Evolutionary conservation across 257 asterid genomes (phyloP).

Genomic region (Solanum etuberosum): DNA sequence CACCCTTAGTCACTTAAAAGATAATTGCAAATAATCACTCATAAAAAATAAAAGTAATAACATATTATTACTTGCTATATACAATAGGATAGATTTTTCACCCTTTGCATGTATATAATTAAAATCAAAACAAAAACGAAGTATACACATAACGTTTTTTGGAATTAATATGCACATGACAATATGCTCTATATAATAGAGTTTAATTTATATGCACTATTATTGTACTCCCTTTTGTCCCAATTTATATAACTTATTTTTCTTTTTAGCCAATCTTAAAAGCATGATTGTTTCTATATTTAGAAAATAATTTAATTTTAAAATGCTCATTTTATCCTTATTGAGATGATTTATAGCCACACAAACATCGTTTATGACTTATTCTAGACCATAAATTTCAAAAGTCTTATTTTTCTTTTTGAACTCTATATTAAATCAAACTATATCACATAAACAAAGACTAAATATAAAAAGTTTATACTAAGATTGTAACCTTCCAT

Average conservation of each 20-base stretch:
- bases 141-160: neutral
- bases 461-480: neutral
- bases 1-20: neutral
- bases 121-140: neutral
- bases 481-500: neutral
- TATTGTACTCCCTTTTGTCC: neutral
- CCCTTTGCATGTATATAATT: neutral
- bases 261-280: too few relatives aligned
- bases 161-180: neutral
- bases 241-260: too few relatives aligned
- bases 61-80: neutral
- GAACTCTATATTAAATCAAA: too few relatives aligned
- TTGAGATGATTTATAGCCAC: too few relatives aligned
- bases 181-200: neutral
- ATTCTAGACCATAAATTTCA: accelerated
- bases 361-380: neutral
- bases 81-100: neutral
- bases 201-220: neutral
- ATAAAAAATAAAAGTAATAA: neutral
- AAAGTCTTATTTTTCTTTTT: accelerated
- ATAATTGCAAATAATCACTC: neutral
- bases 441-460: too few relatives aligned
- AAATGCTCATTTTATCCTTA: too few relatives aligned
- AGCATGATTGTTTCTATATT: too few relatives aligned
- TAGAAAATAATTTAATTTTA: neutral